Evolutionary conservation across 106 monocot genomes (phyloP).

Genomic region (Cymbidium sinense): DNA sequence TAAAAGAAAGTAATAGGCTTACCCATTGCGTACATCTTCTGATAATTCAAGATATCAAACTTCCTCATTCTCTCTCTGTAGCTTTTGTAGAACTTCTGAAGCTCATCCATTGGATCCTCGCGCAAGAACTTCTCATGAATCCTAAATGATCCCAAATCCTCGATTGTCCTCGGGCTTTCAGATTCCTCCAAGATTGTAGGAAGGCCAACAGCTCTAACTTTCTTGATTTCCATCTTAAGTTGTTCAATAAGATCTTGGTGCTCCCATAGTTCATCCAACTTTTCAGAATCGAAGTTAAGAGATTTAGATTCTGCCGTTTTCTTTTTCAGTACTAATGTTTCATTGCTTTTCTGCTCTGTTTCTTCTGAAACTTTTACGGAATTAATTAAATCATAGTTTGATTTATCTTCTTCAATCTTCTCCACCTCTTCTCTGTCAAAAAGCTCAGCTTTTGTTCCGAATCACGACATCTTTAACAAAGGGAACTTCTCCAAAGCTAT

Average conservation of each 20-base stretch:
- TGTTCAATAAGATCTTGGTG: conserved; percentile 85
- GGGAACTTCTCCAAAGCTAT: neutral
- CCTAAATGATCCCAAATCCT: conserved; percentile 48
- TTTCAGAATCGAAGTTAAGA: conserved; percentile 1
- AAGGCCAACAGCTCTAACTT: conserved; percentile 46
- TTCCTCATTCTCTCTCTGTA: conserved; percentile 90
- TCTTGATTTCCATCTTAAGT: conserved; percentile 70
- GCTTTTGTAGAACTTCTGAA: conserved; percentile 79
- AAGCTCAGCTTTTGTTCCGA: neutral
- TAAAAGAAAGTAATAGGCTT: conserved; percentile 4
- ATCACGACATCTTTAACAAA: neutral
- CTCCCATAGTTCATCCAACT: conserved; percentile 49
- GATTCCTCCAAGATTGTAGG: conserved; percentile 87
- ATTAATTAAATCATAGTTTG: neutral
- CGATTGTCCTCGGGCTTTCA: conserved; percentile 39
- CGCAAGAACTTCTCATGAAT: conserved; percentile 38
- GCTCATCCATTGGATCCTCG: conserved; percentile 68
- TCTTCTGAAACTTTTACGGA: neutral
- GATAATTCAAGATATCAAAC: conserved; percentile 78
- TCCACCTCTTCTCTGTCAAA: neutral
- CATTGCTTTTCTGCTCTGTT: neutral
- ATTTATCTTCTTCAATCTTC: neutral
- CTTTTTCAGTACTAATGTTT: neutral
- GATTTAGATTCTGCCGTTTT: neutral
- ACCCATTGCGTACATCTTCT: conserved; percentile 98